A percentile compares a stretch with the other conserved stretches of the same genome.
Conservation (phyloP, 306 rosid species). For the Lathyrus aphaca region DNA sequence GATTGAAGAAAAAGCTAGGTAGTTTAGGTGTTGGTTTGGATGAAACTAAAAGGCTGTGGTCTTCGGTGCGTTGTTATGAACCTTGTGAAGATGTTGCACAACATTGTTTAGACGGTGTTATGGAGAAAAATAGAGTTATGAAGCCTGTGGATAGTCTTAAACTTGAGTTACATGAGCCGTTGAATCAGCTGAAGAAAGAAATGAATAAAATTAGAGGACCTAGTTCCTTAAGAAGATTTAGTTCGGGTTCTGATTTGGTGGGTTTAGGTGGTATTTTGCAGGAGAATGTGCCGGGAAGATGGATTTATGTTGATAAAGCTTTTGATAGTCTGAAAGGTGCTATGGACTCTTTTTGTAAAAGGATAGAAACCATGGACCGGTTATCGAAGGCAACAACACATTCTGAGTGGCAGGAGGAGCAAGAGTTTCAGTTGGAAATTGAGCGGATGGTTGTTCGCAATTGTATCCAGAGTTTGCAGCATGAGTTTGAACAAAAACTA, state of each 20-base stretch:
- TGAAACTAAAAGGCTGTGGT: constrained; percentile 36
- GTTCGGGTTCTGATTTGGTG: constrained; percentile 61
- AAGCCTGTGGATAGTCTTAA: constrained; percentile 51
- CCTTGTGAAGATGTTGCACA: constrained; percentile 25
- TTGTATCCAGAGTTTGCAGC: constrained; percentile 56
- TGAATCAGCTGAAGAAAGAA: constrained; percentile 67
- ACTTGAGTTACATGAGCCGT: constrained; percentile 47
- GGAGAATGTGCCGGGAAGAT: constrained; percentile 59
- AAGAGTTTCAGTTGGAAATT: constrained; percentile 64
- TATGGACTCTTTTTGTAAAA: constrained; percentile 47
- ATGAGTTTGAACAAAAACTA: constrained; percentile 56
- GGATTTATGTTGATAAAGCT: constrained; percentile 52
- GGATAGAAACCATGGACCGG: constrained; percentile 49
- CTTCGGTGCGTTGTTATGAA: constrained; percentile 28
- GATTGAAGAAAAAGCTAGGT: constrained; percentile 56
- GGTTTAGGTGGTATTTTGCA: constrained; percentile 72
- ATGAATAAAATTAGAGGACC: constrained; percentile 54
- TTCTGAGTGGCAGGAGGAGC: constrained; percentile 70
- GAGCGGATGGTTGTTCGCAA: constrained; percentile 63
- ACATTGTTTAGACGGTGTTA: constrained; percentile 34
- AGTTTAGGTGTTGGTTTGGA: constrained; percentile 41
- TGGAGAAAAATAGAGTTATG: constrained; percentile 42
- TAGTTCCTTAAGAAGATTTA: constrained; percentile 49
- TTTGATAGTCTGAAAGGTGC: constrained; percentile 53
- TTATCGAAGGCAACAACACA: constrained; percentile 54